These are phyloP conservation scores for Diplocarpon mali DNA, from an alignment of 2,329 filamentous ascomycete genomes.

Conservation along the genomic window DNA sequence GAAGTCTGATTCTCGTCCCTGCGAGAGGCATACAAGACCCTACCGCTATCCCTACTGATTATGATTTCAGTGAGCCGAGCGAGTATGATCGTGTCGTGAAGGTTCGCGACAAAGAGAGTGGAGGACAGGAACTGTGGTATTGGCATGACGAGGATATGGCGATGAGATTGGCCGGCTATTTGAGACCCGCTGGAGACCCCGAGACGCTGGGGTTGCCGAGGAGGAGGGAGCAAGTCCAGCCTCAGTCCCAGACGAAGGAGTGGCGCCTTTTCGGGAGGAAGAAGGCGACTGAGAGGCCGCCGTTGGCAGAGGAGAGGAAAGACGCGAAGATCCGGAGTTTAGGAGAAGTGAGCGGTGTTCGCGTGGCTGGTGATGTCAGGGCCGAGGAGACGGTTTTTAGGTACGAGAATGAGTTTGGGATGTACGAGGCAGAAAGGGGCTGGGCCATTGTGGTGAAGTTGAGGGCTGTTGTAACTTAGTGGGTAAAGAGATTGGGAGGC, in stretches of 20 bases:
- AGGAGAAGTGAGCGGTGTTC: conserved; percentile 7
- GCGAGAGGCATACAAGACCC: conserved; percentile 13
- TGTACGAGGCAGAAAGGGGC: conserved; percentile 31
- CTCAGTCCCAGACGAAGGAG: background rate
- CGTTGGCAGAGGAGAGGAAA: conserved; percentile 2
- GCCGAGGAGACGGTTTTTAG: conserved; percentile 42
- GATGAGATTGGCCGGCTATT: no score
- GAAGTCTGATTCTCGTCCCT: conserved; percentile 23
- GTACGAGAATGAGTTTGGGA: conserved; percentile 60
- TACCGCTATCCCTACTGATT: conserved; percentile 18
- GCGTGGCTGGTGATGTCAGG: conserved; percentile 19
- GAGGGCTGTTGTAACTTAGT: conserved; percentile 6
- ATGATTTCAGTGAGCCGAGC: conserved; percentile 15
- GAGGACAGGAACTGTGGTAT: no score
- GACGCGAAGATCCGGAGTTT: conserved; percentile 3
- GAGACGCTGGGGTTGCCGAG: no score
- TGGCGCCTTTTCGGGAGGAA: conserved; percentile 16
- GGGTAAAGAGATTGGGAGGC: no score
- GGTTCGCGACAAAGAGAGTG: conserved; percentile 12
- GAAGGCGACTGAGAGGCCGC: conserved; percentile 7
- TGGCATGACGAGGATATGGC: no score
- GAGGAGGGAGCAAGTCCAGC: conserved; percentile 2
- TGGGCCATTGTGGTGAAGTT: conserved; percentile 22
- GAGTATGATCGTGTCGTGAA: conserved; percentile 16
- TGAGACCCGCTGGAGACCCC: no score